Percentiles rank a stretch among this genome's conserved stretches.
Evolutionary conservation across 1,284 basidiomycete species (phyloP).

Genomic region (Puccinia polysora): DNA sequence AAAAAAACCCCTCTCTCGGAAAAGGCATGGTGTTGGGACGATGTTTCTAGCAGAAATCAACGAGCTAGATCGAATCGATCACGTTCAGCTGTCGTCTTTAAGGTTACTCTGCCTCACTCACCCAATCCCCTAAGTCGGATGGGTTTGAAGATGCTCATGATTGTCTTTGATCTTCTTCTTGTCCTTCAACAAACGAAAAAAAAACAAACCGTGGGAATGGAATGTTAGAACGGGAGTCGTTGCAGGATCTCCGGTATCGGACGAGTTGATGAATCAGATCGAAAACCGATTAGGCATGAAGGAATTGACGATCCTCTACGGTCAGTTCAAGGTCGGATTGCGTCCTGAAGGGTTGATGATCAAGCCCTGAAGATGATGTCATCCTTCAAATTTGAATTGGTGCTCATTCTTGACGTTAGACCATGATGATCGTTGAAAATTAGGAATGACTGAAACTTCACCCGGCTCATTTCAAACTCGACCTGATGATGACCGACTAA

Average conservation of each 20-base stretch:
- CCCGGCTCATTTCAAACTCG: conserved; percentile 29
- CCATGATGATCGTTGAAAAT: neutral
- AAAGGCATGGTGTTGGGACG: conserved; percentile 52
- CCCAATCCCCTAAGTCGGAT: neutral
- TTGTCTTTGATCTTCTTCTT: neutral
- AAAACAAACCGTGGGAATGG: neutral
- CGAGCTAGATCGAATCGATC: conserved; percentile 45
- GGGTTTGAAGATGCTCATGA: neutral
- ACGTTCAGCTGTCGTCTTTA: conserved; percentile 19
- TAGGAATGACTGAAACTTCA: conserved; percentile 41
- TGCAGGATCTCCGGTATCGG: conserved; percentile 43
- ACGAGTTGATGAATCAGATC: conserved; percentile 39
- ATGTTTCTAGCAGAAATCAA: conserved; percentile 50
- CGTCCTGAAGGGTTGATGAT: no score
- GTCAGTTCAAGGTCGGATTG: no score
- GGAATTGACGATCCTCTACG: conserved; percentile 46
- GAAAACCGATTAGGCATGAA: conserved; percentile 41
- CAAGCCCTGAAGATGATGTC: neutral
- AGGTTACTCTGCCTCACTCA: conserved; percentile 7
- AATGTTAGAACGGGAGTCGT: conserved; percentile 43
- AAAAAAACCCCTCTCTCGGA: neutral
- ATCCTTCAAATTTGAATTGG: neutral
- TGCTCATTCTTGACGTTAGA: neutral
- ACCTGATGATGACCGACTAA: neutral
- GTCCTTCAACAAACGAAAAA: neutral